Conservation (phyloP, 2,329 filamentous ascomycete species). For the Penicillium olsonii region DNA sequence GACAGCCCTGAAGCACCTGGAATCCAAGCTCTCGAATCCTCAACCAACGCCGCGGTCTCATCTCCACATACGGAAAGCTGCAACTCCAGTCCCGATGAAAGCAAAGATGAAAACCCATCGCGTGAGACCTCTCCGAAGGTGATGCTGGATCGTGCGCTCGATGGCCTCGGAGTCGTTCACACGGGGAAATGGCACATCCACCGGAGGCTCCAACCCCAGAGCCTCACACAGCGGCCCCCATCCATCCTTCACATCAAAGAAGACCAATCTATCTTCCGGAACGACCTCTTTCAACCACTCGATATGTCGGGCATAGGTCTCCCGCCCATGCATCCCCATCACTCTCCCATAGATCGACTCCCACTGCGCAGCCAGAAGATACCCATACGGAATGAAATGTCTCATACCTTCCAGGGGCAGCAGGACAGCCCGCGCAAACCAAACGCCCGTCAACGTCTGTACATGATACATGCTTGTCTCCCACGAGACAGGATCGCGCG, state of each 20-base stretch:
- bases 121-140: slow-evolving; percentile 30
- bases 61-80: slow-evolving; percentile 2
- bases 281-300: slow-evolving; percentile 28
- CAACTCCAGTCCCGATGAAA: slow-evolving; percentile 15
- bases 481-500: slow-evolving; percentile 25
- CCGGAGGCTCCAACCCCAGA: slow-evolving; percentile 41
- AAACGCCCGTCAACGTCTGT: slow-evolving; percentile 13
- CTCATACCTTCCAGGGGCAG: slow-evolving; percentile 29
- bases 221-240: slow-evolving; percentile 52
- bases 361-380: slow-evolving; percentile 22
- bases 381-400: slow-evolving; percentile 24
- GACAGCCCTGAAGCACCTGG: background rate
- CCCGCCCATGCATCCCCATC: slow-evolving; percentile 7
- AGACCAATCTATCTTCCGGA: slow-evolving; percentile 35
- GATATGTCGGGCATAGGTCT: slow-evolving; percentile 25
- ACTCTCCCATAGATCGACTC: slow-evolving; percentile 16
- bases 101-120: slow-evolving; percentile 30
- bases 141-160: slow-evolving; percentile 16
- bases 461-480: slow-evolving; percentile 25
- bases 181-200: slow-evolving; percentile 39
- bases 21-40: background rate
- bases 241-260: slow-evolving; percentile 44
- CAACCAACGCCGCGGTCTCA: background rate
- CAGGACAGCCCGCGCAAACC: slow-evolving; percentile 22
- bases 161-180: slow-evolving; percentile 36